Evolutionary conservation across 1,139 yeast species (phyloP).

Genomic region (Hyphopichia khmerensis): DNA sequence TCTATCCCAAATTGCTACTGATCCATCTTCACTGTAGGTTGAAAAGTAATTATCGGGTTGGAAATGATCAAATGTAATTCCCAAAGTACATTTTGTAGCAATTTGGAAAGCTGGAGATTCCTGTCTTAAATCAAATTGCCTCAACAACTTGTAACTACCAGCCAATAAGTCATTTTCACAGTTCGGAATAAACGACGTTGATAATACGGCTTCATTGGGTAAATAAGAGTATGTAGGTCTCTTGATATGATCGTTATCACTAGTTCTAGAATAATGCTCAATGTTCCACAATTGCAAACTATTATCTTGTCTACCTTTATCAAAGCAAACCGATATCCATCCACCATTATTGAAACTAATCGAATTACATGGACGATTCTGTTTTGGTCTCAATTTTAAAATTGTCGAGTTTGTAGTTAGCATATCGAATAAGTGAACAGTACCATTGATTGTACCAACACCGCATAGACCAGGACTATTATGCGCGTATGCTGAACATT

Average conservation of each 20-base stretch:
- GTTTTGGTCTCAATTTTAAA: constrained; percentile 59
- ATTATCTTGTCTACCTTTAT: constrained; percentile 74
- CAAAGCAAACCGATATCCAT: constrained; percentile 75
- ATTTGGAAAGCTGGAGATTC: constrained; percentile 73
- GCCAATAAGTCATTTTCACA: constrained; percentile 58
- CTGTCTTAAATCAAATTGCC: constrained; percentile 75
- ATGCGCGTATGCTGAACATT: constrained; percentile 67
- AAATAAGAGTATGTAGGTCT: constrained; percentile 62
- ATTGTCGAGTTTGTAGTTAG: constrained; percentile 36
- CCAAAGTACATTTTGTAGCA: constrained; percentile 72
- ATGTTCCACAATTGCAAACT: constrained; percentile 82
- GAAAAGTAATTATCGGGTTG: constrained; percentile 60
- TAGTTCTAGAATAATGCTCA: constrained; percentile 49
- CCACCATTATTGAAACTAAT: constrained; percentile 67
- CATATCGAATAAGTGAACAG: constrained; percentile 63
- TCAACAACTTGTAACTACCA: constrained; percentile 73
- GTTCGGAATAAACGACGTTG: constrained; percentile 66
- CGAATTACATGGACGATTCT: constrained; percentile 72
- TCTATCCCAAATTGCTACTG: constrained; percentile 85
- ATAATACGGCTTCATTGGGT: constrained; percentile 72
- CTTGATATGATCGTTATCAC: constrained; percentile 44
- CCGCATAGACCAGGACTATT: constrained; percentile 59
- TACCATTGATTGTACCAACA: constrained; percentile 75
- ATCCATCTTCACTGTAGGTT: constrained; percentile 80
- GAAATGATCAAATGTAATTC: constrained; percentile 69